These are phyloP conservation scores for Exophiala phaeomuriformis DNA, from an alignment of 2,329 filamentous ascomycete species.

Conservation along the genomic window DNA sequence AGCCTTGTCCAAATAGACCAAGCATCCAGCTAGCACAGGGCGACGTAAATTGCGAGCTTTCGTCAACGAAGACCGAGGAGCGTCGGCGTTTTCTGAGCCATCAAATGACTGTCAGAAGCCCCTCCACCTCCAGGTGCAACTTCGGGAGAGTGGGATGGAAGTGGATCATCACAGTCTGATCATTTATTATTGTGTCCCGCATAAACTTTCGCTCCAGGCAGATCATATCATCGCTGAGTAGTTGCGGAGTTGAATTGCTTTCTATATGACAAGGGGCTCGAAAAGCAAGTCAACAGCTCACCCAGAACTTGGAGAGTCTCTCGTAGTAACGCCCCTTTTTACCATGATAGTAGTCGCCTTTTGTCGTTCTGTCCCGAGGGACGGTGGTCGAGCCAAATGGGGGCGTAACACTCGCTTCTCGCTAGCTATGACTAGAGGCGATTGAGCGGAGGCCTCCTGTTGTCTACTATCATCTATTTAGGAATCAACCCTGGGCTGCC, in stretches of 20 bases:
- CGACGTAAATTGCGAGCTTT: too few species aligned
- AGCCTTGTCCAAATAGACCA: too few species aligned
- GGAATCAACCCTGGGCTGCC: not conserved
- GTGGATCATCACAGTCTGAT: not conserved
- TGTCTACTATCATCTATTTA: not conserved
- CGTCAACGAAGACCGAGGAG: not conserved
- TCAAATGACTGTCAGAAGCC: not conserved
- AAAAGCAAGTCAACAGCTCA: not conserved
- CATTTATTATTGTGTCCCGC: not conserved
- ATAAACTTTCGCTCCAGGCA: not conserved
- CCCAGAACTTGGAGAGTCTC: not conserved
- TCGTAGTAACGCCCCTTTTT: not conserved
- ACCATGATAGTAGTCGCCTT: not conserved
- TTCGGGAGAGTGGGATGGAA: not conserved
- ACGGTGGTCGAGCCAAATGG: not conserved
- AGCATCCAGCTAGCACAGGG: too few species aligned
- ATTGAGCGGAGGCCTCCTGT: not conserved
- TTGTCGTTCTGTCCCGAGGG: not conserved
- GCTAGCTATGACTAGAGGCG: constrained; percentile 8
- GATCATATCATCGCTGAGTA: not conserved
- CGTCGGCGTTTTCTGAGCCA: not conserved
- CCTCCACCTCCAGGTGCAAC: not conserved
- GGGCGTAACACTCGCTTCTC: constrained; percentile 6
- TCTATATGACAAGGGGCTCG: not conserved
- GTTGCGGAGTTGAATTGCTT: not conserved